Percentiles rank a stretch among this genome's conserved stretches.
Evolutionary conservation across 768 basidiomycete species (phyloP).

Genomic region (Suillus luteus): DNA sequence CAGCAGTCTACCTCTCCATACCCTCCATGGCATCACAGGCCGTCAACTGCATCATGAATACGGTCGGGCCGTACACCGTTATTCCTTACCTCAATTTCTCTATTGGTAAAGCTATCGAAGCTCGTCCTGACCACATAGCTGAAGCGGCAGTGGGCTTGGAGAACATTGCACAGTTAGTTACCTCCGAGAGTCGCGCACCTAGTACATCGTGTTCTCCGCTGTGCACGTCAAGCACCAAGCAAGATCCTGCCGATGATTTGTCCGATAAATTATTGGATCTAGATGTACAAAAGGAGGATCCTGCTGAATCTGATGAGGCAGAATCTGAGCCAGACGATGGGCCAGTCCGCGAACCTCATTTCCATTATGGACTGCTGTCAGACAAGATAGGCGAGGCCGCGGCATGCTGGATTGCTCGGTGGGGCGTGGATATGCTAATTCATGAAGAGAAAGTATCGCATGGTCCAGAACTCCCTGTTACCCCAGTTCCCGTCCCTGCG

Average conservation of each 20-base stretch:
- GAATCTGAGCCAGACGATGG: conserved; percentile 27
- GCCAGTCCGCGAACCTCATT: conserved; percentile 39
- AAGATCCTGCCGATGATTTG: conserved; percentile 25
- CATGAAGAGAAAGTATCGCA: conserved; percentile 50
- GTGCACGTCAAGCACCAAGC: neutral
- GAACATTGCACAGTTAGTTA: conserved; percentile 53
- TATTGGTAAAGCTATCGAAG: conserved; percentile 64
- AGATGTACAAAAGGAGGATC: conserved; percentile 40
- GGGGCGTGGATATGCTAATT: conserved; percentile 79
- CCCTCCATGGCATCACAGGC: conserved; percentile 76
- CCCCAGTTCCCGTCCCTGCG: conserved; percentile 20
- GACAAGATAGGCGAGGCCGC: conserved; percentile 92
- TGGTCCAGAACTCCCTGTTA: conserved; percentile 18
- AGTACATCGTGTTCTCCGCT: conserved; percentile 10
- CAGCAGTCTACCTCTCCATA: conserved; percentile 83
- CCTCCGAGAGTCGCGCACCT: conserved; percentile 32
- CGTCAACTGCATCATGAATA: conserved; percentile 66
- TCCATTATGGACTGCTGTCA: conserved; percentile 84
- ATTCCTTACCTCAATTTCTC: conserved; percentile 81
- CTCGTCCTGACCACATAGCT: conserved; percentile 43
- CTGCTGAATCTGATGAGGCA: conserved; percentile 35
- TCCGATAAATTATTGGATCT: conserved; percentile 34
- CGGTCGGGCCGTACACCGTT: conserved; percentile 79
- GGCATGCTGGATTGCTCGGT: conserved; percentile 83
- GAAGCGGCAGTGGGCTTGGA: conserved; percentile 74